Evolutionary conservation across 768 basidiomycete genomes (phyloP).

Genomic region (Mycena rebaudengoi): DNA sequence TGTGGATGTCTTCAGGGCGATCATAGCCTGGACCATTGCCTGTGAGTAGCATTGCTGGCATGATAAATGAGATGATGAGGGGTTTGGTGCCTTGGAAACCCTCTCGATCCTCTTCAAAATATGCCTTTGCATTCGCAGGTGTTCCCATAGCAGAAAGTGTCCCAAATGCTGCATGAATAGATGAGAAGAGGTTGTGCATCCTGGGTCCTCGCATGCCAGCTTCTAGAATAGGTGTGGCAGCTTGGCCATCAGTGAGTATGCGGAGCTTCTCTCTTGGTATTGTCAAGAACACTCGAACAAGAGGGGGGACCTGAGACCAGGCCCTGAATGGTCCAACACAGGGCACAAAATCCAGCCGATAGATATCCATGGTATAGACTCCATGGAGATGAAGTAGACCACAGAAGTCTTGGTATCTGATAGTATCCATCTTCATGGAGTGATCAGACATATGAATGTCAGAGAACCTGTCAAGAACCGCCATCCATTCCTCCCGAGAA

Average conservation of each 20-base stretch:
- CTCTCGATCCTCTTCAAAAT: constrained; percentile 25
- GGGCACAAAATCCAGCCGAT: constrained; percentile 7
- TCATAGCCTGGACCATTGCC: constrained; percentile 5
- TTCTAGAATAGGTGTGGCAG: constrained; percentile 8
- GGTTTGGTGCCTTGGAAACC: constrained; percentile 23
- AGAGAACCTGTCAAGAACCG: too few species aligned
- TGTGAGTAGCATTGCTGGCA: constrained; percentile 22
- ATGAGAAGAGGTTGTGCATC: constrained; percentile 22
- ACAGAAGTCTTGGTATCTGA: constrained; percentile 49
- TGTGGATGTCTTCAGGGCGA: neutral
- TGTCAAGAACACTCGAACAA: constrained; percentile 18
- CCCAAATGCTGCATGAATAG: constrained; percentile 26
- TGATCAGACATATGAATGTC: too few species aligned
- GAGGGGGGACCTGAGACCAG: constrained; percentile 17
- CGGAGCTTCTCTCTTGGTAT: constrained; percentile 22
- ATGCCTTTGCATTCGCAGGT: constrained; percentile 1
- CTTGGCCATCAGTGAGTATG: neutral
- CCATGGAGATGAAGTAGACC: constrained; percentile 44
- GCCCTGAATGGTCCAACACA: constrained; percentile 25
- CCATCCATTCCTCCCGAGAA: too few species aligned
- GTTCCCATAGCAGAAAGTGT: constrained; percentile 14
- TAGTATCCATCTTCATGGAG: constrained; percentile 34
- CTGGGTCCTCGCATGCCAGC: constrained; percentile 13
- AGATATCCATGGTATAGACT: constrained; percentile 34
- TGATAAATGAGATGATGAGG: constrained; percentile 24